A percentile compares a stretch with the other conserved stretches of the same genome.
Evolutionary conservation across 176 grass and related monocot species (phyloP).

Genomic region (Triticum dicoccoides): DNA sequence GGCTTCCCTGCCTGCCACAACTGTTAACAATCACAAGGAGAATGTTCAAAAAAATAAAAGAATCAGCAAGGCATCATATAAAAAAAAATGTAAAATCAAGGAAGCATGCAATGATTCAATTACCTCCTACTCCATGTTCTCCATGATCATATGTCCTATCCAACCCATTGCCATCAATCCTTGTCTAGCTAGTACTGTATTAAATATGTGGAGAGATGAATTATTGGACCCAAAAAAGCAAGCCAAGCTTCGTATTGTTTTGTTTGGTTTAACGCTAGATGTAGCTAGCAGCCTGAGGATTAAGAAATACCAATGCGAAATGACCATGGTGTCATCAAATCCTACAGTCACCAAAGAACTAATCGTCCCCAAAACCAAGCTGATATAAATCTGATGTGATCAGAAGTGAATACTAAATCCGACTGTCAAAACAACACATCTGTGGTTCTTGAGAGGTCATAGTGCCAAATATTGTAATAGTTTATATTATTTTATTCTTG

Average conservation of each 20-base stretch:
- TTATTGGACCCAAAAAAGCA: neutral
- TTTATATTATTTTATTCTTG: no score
- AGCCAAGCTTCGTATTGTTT: neutral
- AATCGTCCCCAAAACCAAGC: no score
- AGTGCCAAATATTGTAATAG: neutral
- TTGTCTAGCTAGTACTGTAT: neutral
- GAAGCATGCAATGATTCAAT: neutral
- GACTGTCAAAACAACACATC: neutral
- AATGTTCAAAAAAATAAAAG: neutral
- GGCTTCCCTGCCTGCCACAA: neutral
- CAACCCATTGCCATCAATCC: neutral
- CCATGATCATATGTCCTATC: neutral
- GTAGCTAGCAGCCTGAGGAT: neutral
- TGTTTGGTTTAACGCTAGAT: neutral
- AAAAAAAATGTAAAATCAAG: neutral
- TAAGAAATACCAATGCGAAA: neutral
- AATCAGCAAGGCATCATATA: neutral
- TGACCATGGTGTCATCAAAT: no score
- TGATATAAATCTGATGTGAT: neutral
- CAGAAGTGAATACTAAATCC: neutral
- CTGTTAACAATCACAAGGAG: neutral
- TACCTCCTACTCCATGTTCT: conserved; percentile 1
- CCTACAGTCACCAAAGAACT: no score
- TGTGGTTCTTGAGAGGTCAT: neutral
- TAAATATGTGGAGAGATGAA: neutral